phyloP scores from a whole-genome alignment of 148 eudicot genomes.

The Diospyros kaki region DNA sequence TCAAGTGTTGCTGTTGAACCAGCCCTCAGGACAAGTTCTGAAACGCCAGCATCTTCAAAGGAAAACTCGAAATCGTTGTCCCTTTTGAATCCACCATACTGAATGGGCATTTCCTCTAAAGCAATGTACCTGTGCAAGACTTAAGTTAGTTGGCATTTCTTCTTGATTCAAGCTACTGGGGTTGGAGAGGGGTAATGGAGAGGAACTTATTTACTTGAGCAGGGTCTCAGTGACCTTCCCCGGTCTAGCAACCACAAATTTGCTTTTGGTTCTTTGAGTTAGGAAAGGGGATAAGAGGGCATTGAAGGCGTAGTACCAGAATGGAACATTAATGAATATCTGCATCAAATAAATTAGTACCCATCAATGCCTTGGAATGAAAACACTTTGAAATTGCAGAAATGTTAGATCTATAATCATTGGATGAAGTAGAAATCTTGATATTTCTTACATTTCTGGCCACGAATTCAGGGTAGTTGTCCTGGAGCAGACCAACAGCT shows the following conservation, averaged over 20 bases:
- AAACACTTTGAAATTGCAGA: not conserved
- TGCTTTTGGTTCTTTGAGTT: slow-evolving; percentile 69
- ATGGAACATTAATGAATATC: slow-evolving; percentile 70
- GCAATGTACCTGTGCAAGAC: slow-evolving; percentile 42
- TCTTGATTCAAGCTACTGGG: no score
- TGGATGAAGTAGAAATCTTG: not conserved
- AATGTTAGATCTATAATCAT: not conserved
- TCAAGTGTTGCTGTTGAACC: slow-evolving; percentile 48
- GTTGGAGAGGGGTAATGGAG: not conserved
- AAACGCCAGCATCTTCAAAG: slow-evolving; percentile 25
- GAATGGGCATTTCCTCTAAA: slow-evolving; percentile 42
- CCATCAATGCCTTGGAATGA: not conserved
- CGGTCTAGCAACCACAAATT: slow-evolving; percentile 51
- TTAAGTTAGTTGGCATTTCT: not conserved
- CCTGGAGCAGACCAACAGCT: slow-evolving; percentile 55
- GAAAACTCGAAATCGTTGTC: slow-evolving; percentile 48
- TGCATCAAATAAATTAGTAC: slow-evolving; percentile 8
- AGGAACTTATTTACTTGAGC: slow-evolving; percentile 31
- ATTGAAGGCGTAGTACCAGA: slow-evolving; percentile 61
- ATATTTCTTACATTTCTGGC: slow-evolving; percentile 49
- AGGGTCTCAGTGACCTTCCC: slow-evolving; percentile 61
- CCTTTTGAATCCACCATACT: slow-evolving; percentile 59
- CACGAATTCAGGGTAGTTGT: slow-evolving; percentile 75
- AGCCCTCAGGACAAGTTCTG: slow-evolving; percentile 42
- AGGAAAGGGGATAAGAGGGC: slow-evolving; percentile 55